Percentiles rank a stretch among this genome's conserved stretches.
Evolutionary conservation across 2,329 filamentous ascomycete species (phyloP).

Genomic region (Clonostachys solani): DNA sequence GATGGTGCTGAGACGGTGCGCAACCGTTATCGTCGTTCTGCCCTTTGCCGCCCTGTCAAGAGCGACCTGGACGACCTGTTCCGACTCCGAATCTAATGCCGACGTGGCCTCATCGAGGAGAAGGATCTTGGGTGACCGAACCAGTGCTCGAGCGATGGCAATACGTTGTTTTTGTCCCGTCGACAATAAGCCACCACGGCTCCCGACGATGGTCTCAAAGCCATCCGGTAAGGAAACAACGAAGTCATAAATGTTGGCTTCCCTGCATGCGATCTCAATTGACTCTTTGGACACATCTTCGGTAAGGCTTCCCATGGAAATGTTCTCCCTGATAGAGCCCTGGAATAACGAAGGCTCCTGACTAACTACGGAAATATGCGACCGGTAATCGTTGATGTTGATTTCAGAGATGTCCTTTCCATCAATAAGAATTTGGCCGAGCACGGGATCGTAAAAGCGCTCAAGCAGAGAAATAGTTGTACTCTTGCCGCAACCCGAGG

Average conservation of each 20-base stretch:
- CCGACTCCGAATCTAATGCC: constrained; percentile 51
- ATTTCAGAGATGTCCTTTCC: constrained; percentile 75
- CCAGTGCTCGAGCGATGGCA: constrained; percentile 84
- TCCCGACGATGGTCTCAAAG: constrained; percentile 81
- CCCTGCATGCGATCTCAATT: constrained; percentile 76
- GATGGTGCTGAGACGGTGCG: constrained; percentile 86
- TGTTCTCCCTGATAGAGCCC: constrained; percentile 86
- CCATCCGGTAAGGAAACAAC: constrained; percentile 82
- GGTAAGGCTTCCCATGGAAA: constrained; percentile 67
- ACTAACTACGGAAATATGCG: constrained; percentile 79
- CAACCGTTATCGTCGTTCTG: constrained; percentile 88
- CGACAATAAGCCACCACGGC: constrained; percentile 78
- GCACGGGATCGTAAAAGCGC: constrained; percentile 87
- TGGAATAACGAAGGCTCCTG: constrained; percentile 96
- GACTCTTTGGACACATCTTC: constrained; percentile 65
- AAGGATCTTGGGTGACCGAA: constrained; percentile 88
- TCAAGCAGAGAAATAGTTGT: constrained; percentile 91
- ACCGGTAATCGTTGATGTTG: constrained; percentile 83
- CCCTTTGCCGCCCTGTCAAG: constrained; percentile 81
- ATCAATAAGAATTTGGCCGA: constrained; percentile 78
- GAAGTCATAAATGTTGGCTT: constrained; percentile 92
- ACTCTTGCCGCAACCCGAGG: constrained; percentile 89
- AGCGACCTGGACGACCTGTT: constrained; percentile 82
- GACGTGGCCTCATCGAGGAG: constrained; percentile 14
- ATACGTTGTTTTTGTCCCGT: constrained; percentile 95